Base-by-base conservation (phyloP, 306 rosid genomes). In the Geum urbanum region DNA sequence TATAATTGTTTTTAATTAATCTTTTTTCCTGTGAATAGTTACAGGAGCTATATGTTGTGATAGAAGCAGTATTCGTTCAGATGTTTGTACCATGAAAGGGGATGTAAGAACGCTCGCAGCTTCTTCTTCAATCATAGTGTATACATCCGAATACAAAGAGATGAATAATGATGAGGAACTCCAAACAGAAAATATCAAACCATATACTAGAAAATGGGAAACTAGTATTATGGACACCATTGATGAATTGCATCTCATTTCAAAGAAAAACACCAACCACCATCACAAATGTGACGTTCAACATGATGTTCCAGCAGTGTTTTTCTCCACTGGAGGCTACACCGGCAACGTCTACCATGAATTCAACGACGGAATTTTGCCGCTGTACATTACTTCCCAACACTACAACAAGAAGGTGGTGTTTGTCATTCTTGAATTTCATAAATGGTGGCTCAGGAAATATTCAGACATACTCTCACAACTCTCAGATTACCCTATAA, bases 161-260 rank as follows among this genome's bases (percentile, higher is more conserved):
- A 57, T 3, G 67, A 75, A 16, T 78, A 7, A 39, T 47, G 57
- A 43, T 6, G 63, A 65, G 66, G 67, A 72, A 40, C 72, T 88
- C 39, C 94, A 84, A 48, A 85, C 72, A 0, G 96, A 90, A 69
- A 88, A 67, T 75, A 76, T 94, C 63, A 94, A 68, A 76, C 98
- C 98, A 0, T 94, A 94, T 56, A 88, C 98, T 19, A 69, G 98
- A 63, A 94, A 94, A 83, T 94, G 98, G 98, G 98, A 94, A 81
- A 72, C 62, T 9, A 81, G 86, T 73, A 73, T 84, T 11, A 94
- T 90, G 98, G 80, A 85, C 60, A 80, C 86, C 14, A 82, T 90
- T 47, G 88, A 83, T 56, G 96, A 88, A 61, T 67, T 94, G 39
- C 61, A 70, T 75, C 90, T 94, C 16, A 24, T 90, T 12, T 79